Percentiles rank a stretch among this genome's conserved stretches.
Conservation (phyloP, 768 basidiomycete genomes). For the Phallus indusiatus region DNA sequence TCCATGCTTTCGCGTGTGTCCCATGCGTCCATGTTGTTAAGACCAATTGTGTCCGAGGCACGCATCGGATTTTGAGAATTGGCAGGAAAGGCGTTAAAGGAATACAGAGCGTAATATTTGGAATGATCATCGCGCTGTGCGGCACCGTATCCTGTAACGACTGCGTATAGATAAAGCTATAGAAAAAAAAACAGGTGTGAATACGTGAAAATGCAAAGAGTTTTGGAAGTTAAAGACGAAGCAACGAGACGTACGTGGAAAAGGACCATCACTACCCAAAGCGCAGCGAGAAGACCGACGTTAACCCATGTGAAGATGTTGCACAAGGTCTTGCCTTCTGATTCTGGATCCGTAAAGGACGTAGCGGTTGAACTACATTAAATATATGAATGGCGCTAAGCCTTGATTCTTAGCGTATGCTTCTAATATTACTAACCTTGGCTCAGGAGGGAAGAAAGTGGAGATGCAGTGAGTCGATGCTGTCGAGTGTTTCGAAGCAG, state of each 20-base stretch:
- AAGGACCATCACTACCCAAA: conserved; percentile 75
- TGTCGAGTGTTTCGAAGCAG: conserved; percentile 63
- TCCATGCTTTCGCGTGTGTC: conserved; percentile 46
- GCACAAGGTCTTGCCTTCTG: conserved; percentile 68
- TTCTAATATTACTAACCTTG: neutral
- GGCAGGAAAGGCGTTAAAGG: conserved; percentile 38
- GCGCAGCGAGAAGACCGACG: conserved; percentile 80
- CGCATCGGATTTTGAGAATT: neutral
- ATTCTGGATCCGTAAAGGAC: conserved; percentile 21
- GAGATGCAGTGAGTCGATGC: conserved; percentile 60
- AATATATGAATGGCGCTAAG: neutral
- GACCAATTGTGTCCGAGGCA: conserved; percentile 41
- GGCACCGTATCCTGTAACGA: conserved; percentile 55
- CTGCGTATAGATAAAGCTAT: conserved; percentile 40
- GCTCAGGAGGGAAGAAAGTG: conserved; percentile 12
- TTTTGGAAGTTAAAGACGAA: neutral
- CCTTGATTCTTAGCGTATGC: neutral
- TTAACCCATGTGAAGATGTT: conserved; percentile 89
- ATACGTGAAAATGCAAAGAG: conserved; percentile 23
- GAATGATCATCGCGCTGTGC: conserved; percentile 74
- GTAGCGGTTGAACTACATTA: conserved; percentile 17
- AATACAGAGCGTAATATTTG: conserved; percentile 67
- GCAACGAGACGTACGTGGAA: conserved; percentile 50
- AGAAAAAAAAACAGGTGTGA: conserved; percentile 28
- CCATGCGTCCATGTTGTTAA: conserved; percentile 54